These are phyloP conservation scores for Penicillium fimorum DNA, from an alignment of 495 filamentous ascomycete genomes.

Conservation along the genomic window DNA sequence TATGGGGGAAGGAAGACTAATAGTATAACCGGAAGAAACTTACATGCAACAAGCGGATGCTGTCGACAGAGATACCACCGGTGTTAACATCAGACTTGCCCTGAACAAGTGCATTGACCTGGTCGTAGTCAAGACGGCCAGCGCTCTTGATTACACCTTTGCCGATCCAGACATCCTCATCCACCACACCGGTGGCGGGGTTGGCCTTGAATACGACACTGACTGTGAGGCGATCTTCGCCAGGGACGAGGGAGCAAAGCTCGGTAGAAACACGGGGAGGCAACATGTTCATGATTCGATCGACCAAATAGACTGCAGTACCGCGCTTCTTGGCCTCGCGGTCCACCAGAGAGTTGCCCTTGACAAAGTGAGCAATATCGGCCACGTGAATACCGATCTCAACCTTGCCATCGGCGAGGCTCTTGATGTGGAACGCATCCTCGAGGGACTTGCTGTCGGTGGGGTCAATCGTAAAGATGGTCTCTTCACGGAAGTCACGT, in stretches of 20 bases:
- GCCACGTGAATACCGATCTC: conserved; percentile 95
- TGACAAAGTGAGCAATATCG: conserved; percentile 96
- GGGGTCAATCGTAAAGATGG: conserved; percentile 88
- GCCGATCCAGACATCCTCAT: conserved; percentile 85
- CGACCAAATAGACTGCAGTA: conserved; percentile 90
- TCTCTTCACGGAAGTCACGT: conserved; percentile 87
- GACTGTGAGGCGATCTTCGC: conserved; percentile 84
- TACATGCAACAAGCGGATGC: conserved; percentile 75
- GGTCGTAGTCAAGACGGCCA: conserved; percentile 77
- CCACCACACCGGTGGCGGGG: conserved; percentile 68
- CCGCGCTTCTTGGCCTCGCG: conserved; percentile 97
- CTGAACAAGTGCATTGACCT: conserved; percentile 76
- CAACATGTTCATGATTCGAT: conserved; percentile 86
- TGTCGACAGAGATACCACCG: conserved; percentile 60
- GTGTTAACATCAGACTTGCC: conserved; percentile 58
- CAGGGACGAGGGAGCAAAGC: conserved; percentile 81
- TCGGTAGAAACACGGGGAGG: conserved; percentile 81
- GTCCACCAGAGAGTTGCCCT: conserved; percentile 91
- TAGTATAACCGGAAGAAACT: conserved; percentile 28
- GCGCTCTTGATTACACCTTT: conserved; percentile 90
- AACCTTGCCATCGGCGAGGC: conserved; percentile 74
- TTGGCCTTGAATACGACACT: conserved; percentile 90
- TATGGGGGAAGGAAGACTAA: neutral
- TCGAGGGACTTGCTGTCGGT: conserved; percentile 81
- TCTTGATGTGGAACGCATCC: conserved; percentile 88